Conservation (phyloP, 164 flowering plant species). For the Houttuynia cordata region DNA sequence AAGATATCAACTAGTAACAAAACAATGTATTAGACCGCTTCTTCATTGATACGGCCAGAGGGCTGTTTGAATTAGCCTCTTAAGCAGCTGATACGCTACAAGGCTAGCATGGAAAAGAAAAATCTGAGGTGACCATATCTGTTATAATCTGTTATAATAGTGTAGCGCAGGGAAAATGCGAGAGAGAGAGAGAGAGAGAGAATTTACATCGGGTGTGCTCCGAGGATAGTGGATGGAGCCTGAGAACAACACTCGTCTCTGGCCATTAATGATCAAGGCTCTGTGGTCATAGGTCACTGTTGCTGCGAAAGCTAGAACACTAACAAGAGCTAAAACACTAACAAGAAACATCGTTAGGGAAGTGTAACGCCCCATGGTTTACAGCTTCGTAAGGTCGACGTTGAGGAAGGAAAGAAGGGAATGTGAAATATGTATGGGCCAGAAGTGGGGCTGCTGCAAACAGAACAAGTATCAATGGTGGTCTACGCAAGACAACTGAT, state of each 20-base stretch:
- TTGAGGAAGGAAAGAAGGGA: neutral
- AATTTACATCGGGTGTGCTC: slow-evolving; percentile 42
- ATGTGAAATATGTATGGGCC: too few relatives aligned
- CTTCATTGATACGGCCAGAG: too few relatives aligned
- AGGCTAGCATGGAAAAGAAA: neutral
- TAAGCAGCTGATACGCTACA: too few relatives aligned
- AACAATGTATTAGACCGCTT: too few relatives aligned
- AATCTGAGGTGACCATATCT: neutral
- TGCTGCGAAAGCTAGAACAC: slow-evolving; percentile 13
- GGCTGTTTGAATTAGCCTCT: too few relatives aligned
- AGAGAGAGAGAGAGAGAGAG: neutral
- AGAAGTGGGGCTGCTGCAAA: too few relatives aligned
- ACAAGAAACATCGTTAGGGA: slow-evolving; percentile 1
- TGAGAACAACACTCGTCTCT: slow-evolving; percentile 39
- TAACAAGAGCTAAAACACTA: slow-evolving; percentile 7
- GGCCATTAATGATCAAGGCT: slow-evolving; percentile 56
- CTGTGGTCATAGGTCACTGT: slow-evolving; percentile 46
- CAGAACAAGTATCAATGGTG: too few relatives aligned
- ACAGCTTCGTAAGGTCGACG: neutral
- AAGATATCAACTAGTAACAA: neutral
- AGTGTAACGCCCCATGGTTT: neutral
- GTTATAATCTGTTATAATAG: neutral
- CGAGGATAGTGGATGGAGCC: slow-evolving; percentile 67
- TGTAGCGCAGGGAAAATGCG: neutral
- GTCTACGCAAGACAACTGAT: too few relatives aligned